Conservation (phyloP, 202 grass and related monocot species). For the Eragrostis tef region DNA sequence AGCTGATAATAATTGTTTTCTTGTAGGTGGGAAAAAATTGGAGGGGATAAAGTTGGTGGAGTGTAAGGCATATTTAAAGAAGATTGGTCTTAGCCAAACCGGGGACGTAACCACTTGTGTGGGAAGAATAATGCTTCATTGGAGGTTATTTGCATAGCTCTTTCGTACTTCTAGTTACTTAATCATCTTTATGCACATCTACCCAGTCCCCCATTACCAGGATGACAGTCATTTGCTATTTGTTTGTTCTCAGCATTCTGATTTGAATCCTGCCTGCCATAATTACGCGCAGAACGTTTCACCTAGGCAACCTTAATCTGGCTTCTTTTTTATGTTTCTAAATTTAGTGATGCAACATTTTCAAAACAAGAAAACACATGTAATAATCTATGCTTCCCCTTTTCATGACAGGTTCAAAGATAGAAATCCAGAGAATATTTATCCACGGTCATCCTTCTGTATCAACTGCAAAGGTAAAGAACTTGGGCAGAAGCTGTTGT, state of each 20-base stretch:
- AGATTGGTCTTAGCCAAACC: conserved; percentile 59
- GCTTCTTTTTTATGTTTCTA: not conserved
- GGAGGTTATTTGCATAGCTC: conserved; percentile 54
- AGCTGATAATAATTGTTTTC: conserved; percentile 11
- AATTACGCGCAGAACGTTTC: not conserved
- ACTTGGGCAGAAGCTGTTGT: not conserved
- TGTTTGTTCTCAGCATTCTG: conserved; percentile 21
- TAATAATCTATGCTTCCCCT: not conserved
- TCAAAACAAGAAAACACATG: not conserved
- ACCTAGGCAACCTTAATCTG: not conserved
- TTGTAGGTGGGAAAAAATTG: conserved; percentile 53
- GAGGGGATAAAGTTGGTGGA: conserved; percentile 63
- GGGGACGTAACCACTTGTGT: conserved; percentile 54
- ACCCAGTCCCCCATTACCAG: not conserved
- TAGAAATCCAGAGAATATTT: conserved; percentile 61
- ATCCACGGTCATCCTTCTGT: conserved; percentile 67
- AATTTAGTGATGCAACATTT: not conserved
- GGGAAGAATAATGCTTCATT: conserved; percentile 69
- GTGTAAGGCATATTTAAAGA: conserved; percentile 71
- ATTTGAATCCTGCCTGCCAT: not conserved
- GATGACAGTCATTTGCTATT: not conserved
- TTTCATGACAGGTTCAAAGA: conserved; percentile 57
- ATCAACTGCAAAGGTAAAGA: conserved; percentile 73
- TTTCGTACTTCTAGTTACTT: conserved; percentile 1
- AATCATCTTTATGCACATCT: not conserved